phyloP scores from a whole-genome alignment of 805 yeast genomes.

The Ascoidea tarda region DNA sequence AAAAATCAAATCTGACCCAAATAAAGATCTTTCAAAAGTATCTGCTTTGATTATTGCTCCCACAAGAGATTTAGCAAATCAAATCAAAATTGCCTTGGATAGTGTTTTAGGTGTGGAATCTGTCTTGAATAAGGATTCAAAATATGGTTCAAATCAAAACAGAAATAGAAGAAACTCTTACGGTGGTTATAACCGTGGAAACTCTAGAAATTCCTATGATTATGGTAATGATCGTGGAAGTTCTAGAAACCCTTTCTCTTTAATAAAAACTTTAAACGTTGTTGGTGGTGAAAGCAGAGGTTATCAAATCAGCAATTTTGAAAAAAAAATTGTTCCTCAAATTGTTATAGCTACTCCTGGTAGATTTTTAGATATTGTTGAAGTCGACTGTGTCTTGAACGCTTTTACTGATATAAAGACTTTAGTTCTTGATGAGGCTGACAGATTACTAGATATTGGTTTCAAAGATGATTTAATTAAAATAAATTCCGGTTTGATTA shows the following conservation, averaged over 20 bases:
- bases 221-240: neutral
- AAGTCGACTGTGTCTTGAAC: conserved; percentile 27
- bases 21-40: conserved; percentile 23
- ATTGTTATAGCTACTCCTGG: conserved; percentile 87
- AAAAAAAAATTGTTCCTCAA: conserved; percentile 26
- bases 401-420: conserved; percentile 34
- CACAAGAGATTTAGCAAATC: conserved; percentile 83
- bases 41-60: conserved; percentile 69
- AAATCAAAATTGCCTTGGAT: conserved; percentile 52
- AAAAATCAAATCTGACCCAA: conserved; percentile 17
- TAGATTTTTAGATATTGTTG: conserved; percentile 51
- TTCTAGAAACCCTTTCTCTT: conserved; percentile 1
- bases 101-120: conserved; percentile 24
- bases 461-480: conserved; percentile 52
- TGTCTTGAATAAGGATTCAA: conserved; percentile 14
- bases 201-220: neutral
- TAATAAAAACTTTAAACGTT: conserved; percentile 31
- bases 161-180: conserved; percentile 10
- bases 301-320: conserved; percentile 21
- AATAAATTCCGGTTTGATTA: conserved; percentile 36
- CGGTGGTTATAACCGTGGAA: neutral
- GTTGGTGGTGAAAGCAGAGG: conserved; percentile 52
- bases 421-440: conserved; percentile 84
- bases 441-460: conserved; percentile 70
- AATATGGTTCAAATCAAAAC: conserved; percentile 14